Evolutionary conservation across 371 early-diverging fungal species (phyloP).

Genomic region (Basidiobolus meristosporus): DNA sequence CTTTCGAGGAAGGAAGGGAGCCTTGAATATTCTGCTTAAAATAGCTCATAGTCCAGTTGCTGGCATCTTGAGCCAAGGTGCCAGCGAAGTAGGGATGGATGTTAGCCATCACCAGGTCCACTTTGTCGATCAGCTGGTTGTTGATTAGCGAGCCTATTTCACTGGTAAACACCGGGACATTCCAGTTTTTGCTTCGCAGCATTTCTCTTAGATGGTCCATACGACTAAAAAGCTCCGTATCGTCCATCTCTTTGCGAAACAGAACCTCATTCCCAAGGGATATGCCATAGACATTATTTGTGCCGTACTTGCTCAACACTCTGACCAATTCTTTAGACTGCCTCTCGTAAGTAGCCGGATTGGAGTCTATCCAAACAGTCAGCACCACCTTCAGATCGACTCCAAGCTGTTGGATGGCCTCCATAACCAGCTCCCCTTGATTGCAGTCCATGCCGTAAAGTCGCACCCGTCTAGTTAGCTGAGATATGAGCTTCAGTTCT

Average conservation of each 20-base stretch:
- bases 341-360: slow-evolving; percentile 13
- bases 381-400: slow-evolving; percentile 15
- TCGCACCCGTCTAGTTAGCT: slow-evolving; percentile 20
- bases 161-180: slow-evolving; percentile 30
- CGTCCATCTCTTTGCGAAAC: slow-evolving; percentile 23
- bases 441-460: slow-evolving; percentile 24
- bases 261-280: slow-evolving; percentile 29
- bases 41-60: too few relatives aligned
- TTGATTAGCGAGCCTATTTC: slow-evolving; percentile 22
- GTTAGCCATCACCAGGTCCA: slow-evolving; percentile 32
- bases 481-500: slow-evolving; percentile 14
- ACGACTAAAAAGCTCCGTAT: slow-evolving; percentile 8
- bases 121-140: slow-evolving; percentile 19
- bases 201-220: slow-evolving; percentile 15
- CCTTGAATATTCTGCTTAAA: too few relatives aligned
- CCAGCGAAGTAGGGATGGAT: too few relatives aligned
- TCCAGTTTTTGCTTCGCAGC: slow-evolving; percentile 12
- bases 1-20: too few relatives aligned
- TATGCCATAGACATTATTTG: slow-evolving; percentile 14
- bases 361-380: slow-evolving; percentile 18
- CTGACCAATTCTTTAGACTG: slow-evolving; percentile 12
- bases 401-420: slow-evolving; percentile 12
- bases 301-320: slow-evolving; percentile 10
- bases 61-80: too few relatives aligned
- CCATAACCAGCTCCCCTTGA: slow-evolving; percentile 12